Evolutionary conservation across 2,329 filamentous ascomycete genomes (phyloP).

Genomic region (Paraconiothyrium brasiliense): DNA sequence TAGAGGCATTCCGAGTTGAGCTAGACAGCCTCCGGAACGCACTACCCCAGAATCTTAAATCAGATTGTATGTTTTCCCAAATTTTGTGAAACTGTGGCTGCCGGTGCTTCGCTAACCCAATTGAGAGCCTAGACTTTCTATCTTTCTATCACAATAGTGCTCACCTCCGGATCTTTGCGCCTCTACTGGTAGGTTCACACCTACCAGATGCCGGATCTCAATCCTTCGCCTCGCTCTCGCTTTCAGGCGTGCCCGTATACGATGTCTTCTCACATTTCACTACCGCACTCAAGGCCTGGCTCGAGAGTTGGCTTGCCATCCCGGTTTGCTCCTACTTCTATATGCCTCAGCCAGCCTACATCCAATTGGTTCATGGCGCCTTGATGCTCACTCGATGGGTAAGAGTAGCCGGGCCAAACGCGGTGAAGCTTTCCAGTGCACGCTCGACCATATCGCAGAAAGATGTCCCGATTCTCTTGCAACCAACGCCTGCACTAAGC

Average conservation of each 20-base stretch:
- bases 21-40: conserved; percentile 18
- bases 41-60: conserved; percentile 19
- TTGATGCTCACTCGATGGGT: conserved; percentile 21
- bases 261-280: conserved; percentile 21
- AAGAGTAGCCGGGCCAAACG: conserved; percentile 20
- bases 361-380: conserved; percentile 18
- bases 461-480: conserved; percentile 12
- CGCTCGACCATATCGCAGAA: conserved; percentile 17
- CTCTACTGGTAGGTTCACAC: conserved; percentile 20
- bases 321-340: conserved; percentile 19
- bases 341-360: conserved; percentile 18
- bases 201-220: conserved; percentile 20
- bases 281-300: conserved; percentile 19
- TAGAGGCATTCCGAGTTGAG: conserved; percentile 20
- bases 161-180: conserved; percentile 20
- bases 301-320: conserved; percentile 18
- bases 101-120: conserved; percentile 17
- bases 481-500: conserved; percentile 16
- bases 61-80: conserved; percentile 19
- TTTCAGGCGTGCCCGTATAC: conserved; percentile 17
- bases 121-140: conserved; percentile 21
- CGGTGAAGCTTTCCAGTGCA: conserved; percentile 19
- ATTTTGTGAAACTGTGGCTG: conserved; percentile 17
- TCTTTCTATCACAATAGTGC: conserved; percentile 21
- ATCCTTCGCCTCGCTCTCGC: conserved; percentile 20